These are phyloP conservation scores for Cephaloascus albidus DNA, from an alignment of 805 yeast genomes.

Conservation along the genomic window DNA sequence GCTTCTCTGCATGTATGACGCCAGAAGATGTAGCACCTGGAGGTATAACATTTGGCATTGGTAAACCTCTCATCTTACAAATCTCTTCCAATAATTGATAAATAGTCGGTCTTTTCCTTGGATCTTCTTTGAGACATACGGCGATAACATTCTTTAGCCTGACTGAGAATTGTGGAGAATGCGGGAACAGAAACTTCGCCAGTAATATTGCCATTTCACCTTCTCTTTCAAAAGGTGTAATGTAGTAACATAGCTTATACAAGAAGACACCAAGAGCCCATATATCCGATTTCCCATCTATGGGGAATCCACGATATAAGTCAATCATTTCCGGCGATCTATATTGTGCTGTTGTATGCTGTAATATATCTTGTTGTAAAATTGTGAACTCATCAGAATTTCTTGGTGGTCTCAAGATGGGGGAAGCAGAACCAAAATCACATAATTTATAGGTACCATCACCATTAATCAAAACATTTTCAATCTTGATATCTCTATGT, in stretches of 20 bases:
- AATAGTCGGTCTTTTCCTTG: conserved; percentile 64
- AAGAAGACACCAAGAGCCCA: conserved; percentile 96
- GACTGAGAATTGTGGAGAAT: conserved; percentile 48
- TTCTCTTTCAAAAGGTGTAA: conserved; percentile 90
- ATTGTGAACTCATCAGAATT: conserved; percentile 63
- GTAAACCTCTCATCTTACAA: conserved; percentile 46
- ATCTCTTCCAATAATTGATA: conserved; percentile 64
- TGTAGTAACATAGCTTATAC: conserved; percentile 84
- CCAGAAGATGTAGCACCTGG: background rate
- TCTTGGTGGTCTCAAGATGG: conserved; percentile 64
- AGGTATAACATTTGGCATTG: conserved; percentile 18
- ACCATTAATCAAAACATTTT: conserved; percentile 77
- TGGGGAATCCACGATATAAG: conserved; percentile 69
- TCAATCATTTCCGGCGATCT: conserved; percentile 96
- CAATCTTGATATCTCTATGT: conserved; percentile 91
- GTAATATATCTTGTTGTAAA: conserved; percentile 76
- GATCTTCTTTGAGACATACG: conserved; percentile 54
- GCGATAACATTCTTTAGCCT: conserved; percentile 56
- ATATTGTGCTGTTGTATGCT: conserved; percentile 94
- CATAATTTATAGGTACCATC: conserved; percentile 69
- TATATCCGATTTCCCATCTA: conserved; percentile 86
- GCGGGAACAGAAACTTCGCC: conserved; percentile 43
- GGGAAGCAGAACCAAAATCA: conserved; percentile 87
- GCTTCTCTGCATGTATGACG: too few species aligned
- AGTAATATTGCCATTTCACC: conserved; percentile 66